These are phyloP conservation scores for Citrus maxima DNA, from an alignment of 345 rosid species.

Conservation along the genomic window DNA sequence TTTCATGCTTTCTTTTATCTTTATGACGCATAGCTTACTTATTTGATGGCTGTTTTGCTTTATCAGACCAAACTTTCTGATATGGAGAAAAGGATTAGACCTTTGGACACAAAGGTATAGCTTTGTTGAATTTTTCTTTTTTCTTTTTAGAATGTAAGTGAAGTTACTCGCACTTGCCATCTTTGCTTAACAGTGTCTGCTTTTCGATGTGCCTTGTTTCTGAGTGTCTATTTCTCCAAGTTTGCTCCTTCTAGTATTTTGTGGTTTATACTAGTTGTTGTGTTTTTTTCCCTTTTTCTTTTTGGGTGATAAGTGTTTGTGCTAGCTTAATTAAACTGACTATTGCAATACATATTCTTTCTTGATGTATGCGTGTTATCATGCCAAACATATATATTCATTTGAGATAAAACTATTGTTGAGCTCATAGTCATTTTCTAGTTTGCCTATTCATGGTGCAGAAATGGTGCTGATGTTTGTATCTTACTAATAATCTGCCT, in stretches of 20 bases:
- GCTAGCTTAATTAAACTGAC: not conserved
- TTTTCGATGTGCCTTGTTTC: not conserved
- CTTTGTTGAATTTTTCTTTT: not conserved
- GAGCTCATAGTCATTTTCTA: no score
- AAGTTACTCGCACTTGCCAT: not conserved
- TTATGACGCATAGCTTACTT: not conserved
- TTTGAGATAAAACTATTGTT: no score
- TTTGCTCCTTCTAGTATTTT: not conserved
- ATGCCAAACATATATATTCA: not conserved
- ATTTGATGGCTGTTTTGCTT: slow-evolving; percentile 6
- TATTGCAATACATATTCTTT: not conserved
- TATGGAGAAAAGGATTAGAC: slow-evolving; percentile 57
- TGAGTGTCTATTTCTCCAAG: not conserved
- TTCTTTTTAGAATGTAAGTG: not conserved
- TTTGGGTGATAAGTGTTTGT: no score
- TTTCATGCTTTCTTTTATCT: not conserved
- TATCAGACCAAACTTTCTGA: slow-evolving; percentile 72
- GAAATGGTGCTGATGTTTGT: no score
- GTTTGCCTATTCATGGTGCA: no score
- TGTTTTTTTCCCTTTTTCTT: no score
- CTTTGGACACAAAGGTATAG: slow-evolving; percentile 65
- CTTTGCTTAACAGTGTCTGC: not conserved
- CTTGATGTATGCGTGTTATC: not conserved
- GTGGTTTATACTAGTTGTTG: not conserved
- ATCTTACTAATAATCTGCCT: no score